These are phyloP conservation scores for Cubamyces sp. DNA, from an alignment of 768 basidiomycete genomes.

Conservation along the genomic window DNA sequence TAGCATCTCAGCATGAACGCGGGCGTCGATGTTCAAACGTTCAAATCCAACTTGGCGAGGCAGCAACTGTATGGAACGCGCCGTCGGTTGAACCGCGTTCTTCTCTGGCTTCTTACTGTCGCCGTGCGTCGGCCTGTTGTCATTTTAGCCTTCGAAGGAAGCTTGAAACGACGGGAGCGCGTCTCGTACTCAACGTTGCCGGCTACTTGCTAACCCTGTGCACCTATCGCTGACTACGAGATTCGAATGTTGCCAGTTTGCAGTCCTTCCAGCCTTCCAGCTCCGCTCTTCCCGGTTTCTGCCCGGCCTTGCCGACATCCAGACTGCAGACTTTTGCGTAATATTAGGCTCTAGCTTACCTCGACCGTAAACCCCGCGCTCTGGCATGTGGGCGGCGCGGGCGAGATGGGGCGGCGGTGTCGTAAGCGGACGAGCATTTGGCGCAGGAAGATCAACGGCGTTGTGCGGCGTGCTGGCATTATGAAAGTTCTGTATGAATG, in stretches of 20 bases:
- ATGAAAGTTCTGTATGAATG: background rate
- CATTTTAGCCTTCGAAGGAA: no score
- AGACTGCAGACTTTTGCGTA: background rate
- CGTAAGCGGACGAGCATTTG: slow-evolving; percentile 2
- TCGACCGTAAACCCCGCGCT: background rate
- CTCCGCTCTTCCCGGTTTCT: slow-evolving; percentile 4
- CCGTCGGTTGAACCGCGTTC: no score
- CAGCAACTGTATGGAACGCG: no score
- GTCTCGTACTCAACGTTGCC: background rate
- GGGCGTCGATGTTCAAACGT: no score
- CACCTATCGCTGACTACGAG: background rate
- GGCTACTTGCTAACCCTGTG: slow-evolving; percentile 6
- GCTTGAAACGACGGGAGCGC: no score
- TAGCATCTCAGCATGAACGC: no score
- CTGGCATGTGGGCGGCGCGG: background rate
- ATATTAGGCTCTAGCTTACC: background rate
- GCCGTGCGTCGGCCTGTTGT: no score
- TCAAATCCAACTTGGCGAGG: no score
- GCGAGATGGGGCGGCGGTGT: slow-evolving; percentile 10
- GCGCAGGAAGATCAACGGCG: background rate
- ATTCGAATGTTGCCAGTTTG: no score
- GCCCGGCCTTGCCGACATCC: slow-evolving; percentile 8
- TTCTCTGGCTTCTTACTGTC: no score
- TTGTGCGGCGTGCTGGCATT: background rate
- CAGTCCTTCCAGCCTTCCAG: background rate